Conservation (phyloP, 1,139 yeast genomes). For the Yamadazyma spencermartinsiae region DNA sequence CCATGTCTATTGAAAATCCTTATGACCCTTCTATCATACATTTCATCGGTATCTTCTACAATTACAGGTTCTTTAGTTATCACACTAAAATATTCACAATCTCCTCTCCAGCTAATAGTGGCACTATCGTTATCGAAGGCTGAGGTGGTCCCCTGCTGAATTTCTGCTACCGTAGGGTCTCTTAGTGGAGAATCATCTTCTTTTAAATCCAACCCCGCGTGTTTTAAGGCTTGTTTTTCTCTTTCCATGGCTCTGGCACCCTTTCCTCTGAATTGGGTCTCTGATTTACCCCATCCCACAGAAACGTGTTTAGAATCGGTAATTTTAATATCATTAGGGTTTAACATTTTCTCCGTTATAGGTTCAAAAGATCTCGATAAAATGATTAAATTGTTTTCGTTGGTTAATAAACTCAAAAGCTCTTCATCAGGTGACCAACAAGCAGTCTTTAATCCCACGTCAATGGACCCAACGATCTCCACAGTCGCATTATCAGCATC, state of each 20-base stretch:
- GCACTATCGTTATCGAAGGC: slow-evolving; percentile 46
- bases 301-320: slow-evolving; percentile 81
- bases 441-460: slow-evolving; percentile 72
- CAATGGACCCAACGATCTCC: slow-evolving; percentile 84
- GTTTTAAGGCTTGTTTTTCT: slow-evolving; percentile 56
- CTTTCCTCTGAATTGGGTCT: slow-evolving; percentile 93
- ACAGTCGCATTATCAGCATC: slow-evolving; percentile 57
- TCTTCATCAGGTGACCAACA: slow-evolving; percentile 94
- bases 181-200: slow-evolving; percentile 59
- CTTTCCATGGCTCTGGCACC: slow-evolving; percentile 86
- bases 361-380: slow-evolving; percentile 82
- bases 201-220: slow-evolving; percentile 64
- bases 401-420: slow-evolving; percentile 68
- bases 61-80: slow-evolving; percentile 57
- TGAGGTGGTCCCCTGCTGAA: slow-evolving; percentile 68
- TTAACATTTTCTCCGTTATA: slow-evolving; percentile 60
- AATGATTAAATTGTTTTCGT: slow-evolving; percentile 59
- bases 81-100: slow-evolving; percentile 79
- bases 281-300: slow-evolving; percentile 98
- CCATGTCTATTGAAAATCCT: slow-evolving; percentile 85
- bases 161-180: slow-evolving; percentile 88
- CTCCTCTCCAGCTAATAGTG: slow-evolving; percentile 90
- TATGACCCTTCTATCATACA: slow-evolving; percentile 66
- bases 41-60: slow-evolving; percentile 42
- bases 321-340: slow-evolving; percentile 59